A percentile compares a stretch with the other conserved stretches of the same genome.
Conservation (phyloP, 352 stramenopile genomes). For the Pythium guiyangense region DNA sequence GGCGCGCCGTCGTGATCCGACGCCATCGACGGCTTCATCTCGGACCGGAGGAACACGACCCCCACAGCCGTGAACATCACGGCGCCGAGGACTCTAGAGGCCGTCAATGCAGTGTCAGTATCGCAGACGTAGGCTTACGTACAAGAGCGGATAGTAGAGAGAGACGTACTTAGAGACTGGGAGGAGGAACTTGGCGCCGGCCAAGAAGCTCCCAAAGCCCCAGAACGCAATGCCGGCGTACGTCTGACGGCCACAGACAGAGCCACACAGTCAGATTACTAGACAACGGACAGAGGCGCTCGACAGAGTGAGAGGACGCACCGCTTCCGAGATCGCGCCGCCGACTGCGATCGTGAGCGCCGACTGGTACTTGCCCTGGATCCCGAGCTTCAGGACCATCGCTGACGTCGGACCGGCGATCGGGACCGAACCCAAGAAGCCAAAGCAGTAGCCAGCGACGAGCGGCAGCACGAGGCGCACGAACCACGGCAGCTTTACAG, state of each 20-base stretch:
- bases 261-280: constrained; percentile 5
- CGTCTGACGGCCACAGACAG: constrained; percentile 31
- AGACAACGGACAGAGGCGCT: neutral
- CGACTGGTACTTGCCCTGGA: constrained; percentile 81
- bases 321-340: constrained; percentile 79
- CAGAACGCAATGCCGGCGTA: constrained; percentile 87
- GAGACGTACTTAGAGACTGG: constrained; percentile 79
- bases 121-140: neutral
- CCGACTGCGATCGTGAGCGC: constrained; percentile 79
- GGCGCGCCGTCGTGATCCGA: constrained; percentile 42
- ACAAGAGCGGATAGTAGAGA: neutral
- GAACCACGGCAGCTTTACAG: constrained; percentile 31
- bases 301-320: constrained; percentile 14
- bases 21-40: constrained; percentile 75
- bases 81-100: constrained; percentile 64
- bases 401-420: constrained; percentile 80
- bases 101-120: neutral
- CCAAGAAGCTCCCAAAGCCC: constrained; percentile 87
- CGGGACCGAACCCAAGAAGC: constrained; percentile 81
- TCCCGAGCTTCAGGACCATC: constrained; percentile 86
- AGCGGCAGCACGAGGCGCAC: constrained; percentile 67
- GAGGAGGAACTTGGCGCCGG: constrained; percentile 75
- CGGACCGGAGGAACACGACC: constrained; percentile 72
- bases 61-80: constrained; percentile 85
- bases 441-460: constrained; percentile 78